Evolutionary conservation across 129 eudicot species (phyloP).

Genomic region (Centaurea solstitialis): DNA sequence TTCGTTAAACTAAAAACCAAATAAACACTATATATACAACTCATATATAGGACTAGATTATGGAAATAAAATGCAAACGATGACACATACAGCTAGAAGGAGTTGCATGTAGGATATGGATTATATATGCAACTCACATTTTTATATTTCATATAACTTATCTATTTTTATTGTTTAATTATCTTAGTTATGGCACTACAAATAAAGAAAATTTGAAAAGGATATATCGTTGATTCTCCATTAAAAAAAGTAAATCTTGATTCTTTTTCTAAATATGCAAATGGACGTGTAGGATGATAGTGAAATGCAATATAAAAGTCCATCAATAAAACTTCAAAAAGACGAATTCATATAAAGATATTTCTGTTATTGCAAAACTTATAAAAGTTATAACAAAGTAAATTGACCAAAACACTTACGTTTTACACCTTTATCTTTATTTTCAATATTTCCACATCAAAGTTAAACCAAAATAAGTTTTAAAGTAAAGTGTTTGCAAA

Average conservation of each 20-base stretch:
- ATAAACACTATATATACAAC: not conserved
- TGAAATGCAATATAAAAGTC: not conserved
- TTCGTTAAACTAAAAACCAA: not conserved
- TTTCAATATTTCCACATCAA: not conserved
- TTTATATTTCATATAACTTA: conserved; percentile 9
- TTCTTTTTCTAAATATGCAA: conserved; percentile 3
- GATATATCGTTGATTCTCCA: conserved; percentile 3
- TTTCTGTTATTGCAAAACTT: not conserved
- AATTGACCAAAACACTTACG: not conserved
- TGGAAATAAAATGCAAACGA: too few species aligned
- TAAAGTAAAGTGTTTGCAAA: not conserved
- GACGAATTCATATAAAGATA: not conserved
- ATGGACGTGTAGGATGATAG: conserved; percentile 20
- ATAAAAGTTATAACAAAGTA: not conserved
- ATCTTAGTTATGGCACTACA: not conserved
- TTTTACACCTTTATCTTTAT: not conserved
- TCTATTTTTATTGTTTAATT: not conserved
- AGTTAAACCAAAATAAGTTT: not conserved
- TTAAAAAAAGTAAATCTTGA: conserved; percentile 13
- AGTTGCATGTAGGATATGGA: not conserved
- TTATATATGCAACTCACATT: not conserved
- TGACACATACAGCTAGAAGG: too few species aligned
- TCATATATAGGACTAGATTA: not conserved
- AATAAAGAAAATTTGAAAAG: not conserved
- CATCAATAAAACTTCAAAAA: not conserved